A percentile compares a stretch with the other conserved stretches of the same genome.
phyloP scores from a whole-genome alignment of 768 basidiomycete genomes.

The Podaxis sp. region DNA sequence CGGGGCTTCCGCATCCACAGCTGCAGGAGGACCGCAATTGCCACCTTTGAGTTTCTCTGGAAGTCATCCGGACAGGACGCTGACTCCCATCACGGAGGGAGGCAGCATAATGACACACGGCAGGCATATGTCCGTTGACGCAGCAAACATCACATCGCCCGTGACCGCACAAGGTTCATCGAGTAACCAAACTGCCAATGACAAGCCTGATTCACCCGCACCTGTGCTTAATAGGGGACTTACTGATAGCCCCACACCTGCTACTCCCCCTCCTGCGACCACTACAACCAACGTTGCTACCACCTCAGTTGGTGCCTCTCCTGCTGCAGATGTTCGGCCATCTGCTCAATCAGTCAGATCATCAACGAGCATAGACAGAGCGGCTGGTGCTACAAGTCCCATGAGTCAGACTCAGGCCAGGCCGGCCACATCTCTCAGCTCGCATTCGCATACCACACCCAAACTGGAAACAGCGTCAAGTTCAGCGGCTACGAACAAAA shows the following conservation, averaged over 20 bases:
- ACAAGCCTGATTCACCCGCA: conserved; percentile 3
- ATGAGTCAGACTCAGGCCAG: not conserved
- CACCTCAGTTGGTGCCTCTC: too few species aligned
- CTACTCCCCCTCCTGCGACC: conserved; percentile 7
- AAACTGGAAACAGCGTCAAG: not conserved
- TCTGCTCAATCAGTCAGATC: conserved; percentile 5
- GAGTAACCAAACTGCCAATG: conserved; percentile 1
- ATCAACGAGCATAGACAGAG: not conserved
- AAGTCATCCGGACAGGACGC: conserved; percentile 27
- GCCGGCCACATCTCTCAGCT: not conserved
- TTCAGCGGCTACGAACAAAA: not conserved
- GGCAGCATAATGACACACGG: conserved; percentile 31
- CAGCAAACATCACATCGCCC: conserved; percentile 15
- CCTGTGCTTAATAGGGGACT: conserved; percentile 18
- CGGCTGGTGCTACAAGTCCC: not conserved
- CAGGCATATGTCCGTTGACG: conserved; percentile 26
- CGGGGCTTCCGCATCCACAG: not conserved
- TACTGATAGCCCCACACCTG: conserved; percentile 21
- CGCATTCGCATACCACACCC: not conserved
- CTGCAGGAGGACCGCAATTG: conserved; percentile 44
- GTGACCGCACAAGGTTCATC: not conserved
- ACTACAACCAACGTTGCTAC: not conserved
- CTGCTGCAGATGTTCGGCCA: not conserved
- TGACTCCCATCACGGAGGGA: conserved; percentile 71
- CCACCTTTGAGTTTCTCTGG: conserved; percentile 54